A percentile compares a stretch with the other conserved stretches of the same genome.
These are phyloP conservation scores for Castanea crenata DNA, from an alignment of 306 rosid species.

Conservation along the genomic window DNA sequence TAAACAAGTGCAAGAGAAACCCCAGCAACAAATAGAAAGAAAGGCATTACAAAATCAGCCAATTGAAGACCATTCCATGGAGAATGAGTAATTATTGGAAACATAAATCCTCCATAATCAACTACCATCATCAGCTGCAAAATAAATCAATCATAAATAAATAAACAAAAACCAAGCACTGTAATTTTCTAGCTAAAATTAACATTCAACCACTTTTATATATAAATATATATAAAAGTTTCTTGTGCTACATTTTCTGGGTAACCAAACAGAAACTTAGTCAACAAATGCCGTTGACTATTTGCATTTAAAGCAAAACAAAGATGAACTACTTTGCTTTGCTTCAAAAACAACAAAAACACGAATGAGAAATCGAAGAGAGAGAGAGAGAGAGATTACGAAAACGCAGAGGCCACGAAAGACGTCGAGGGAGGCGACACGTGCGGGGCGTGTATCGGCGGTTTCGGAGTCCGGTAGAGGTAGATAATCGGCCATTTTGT, in stretches of 20 bases:
- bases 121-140: conserved; percentile 83
- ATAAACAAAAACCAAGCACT: neutral
- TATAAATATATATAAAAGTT: neutral
- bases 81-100: conserved; percentile 71
- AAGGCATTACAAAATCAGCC: conserved; percentile 91
- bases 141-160: neutral
- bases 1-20: conserved; percentile 69
- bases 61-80: conserved; percentile 83
- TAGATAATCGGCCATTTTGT: conserved; percentile 46
- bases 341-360: no score
- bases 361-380: neutral
- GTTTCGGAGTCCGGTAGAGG: conserved; percentile 31
- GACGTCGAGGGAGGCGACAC: conserved; percentile 83
- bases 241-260: neutral
- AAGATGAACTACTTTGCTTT: neutral
- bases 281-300: conserved; percentile 10
- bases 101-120: conserved; percentile 67
- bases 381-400: conserved; percentile 32
- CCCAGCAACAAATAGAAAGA: conserved; percentile 81
- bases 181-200: neutral
- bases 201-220: no score
- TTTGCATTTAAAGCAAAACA: neutral
- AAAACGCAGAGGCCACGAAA: conserved; percentile 94
- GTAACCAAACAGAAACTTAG: conserved; percentile 6
- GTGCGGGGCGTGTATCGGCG: conserved; percentile 11